A percentile compares a stretch with the other conserved stretches of the same genome.
phyloP scores from a whole-genome alignment of 75 land plant genomes.

The Pinus taeda region DNA sequence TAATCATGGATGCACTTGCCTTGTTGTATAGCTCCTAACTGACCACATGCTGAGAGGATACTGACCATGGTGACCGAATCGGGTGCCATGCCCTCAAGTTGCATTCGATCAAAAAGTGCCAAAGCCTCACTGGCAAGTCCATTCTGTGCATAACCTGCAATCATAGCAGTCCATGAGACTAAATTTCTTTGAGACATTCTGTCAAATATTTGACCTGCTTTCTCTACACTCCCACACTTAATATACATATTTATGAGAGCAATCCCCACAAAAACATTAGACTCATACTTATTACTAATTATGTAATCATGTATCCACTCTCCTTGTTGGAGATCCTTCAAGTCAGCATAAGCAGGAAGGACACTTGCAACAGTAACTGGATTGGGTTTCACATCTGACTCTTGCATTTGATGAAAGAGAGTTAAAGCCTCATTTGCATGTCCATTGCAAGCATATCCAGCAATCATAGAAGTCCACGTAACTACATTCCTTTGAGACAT shows the following conservation, averaged over 20 bases:
- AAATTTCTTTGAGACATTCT: slow-evolving; percentile 28
- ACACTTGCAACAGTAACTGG: slow-evolving; percentile 21
- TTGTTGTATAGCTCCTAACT: slow-evolving; percentile 23
- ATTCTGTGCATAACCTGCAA: slow-evolving; percentile 46
- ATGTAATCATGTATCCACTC: slow-evolving; percentile 34
- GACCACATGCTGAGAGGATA: slow-evolving; percentile 55
- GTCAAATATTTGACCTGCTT: slow-evolving; percentile 39
- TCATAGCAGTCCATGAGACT: slow-evolving; percentile 64
- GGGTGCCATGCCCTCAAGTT: slow-evolving; percentile 12
- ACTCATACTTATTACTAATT: slow-evolving; percentile 21
- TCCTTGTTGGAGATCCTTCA: slow-evolving; percentile 17
- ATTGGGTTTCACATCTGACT: slow-evolving; percentile 17
- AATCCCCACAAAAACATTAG: slow-evolving; percentile 30
- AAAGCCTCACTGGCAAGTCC: slow-evolving; percentile 42
- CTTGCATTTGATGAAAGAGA: slow-evolving; percentile 14
- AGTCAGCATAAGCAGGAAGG: slow-evolving; percentile 1
- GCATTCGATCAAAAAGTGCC: slow-evolving; percentile 43
- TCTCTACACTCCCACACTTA: slow-evolving; percentile 55
- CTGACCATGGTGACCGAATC: slow-evolving; percentile 53
- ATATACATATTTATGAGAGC: slow-evolving; percentile 70
- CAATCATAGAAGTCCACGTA: slow-evolving; percentile 35
- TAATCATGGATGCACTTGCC: slow-evolving; percentile 55
- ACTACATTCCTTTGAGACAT: slow-evolving; percentile 25
- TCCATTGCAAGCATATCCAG: slow-evolving; percentile 20
- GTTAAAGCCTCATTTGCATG: slow-evolving; percentile 12